Percentiles rank a stretch among this genome's conserved stretches.
Evolutionary conservation across 1,284 basidiomycete species (phyloP).

Genomic region (Microbotryum intermedium): DNA sequence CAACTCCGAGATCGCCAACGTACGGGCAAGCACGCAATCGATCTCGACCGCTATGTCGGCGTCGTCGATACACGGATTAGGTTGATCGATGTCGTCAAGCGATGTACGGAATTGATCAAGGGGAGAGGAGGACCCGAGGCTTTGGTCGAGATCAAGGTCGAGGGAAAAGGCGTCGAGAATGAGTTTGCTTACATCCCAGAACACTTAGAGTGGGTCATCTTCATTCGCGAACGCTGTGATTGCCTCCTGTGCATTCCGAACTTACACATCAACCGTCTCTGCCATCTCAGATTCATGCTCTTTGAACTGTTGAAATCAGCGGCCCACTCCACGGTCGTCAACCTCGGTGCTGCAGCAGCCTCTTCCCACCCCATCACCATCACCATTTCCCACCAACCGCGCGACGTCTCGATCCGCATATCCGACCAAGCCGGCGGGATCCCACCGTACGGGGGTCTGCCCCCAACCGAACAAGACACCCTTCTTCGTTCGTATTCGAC

Average conservation of each 20-base stretch:
- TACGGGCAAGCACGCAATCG: slow-evolving; percentile 33
- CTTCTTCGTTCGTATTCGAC: slow-evolving; percentile 8
- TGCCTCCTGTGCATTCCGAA: background rate
- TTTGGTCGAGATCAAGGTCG: slow-evolving; percentile 59
- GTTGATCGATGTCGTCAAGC: slow-evolving; percentile 60
- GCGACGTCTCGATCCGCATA: slow-evolving; percentile 67
- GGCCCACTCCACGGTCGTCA: slow-evolving; percentile 21
- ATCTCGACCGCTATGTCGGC: slow-evolving; percentile 48
- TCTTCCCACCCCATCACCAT: slow-evolving; percentile 54
- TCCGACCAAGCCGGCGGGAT: slow-evolving; percentile 58
- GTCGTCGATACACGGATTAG: slow-evolving; percentile 73
- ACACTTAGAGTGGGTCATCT: slow-evolving; percentile 51
- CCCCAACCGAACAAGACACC: slow-evolving; percentile 14
- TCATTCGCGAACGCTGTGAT: too few relatives aligned
- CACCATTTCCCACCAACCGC: slow-evolving; percentile 62
- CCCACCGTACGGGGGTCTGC: slow-evolving; percentile 27
- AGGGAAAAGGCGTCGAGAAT: slow-evolving; percentile 40
- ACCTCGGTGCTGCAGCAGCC: slow-evolving; percentile 20
- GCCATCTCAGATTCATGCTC: slow-evolving; percentile 58
- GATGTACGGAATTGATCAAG: slow-evolving; percentile 53
- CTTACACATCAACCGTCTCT: background rate
- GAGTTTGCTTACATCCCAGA: slow-evolving; percentile 77
- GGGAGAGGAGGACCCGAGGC: slow-evolving; percentile 55
- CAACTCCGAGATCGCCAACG: slow-evolving; percentile 50
- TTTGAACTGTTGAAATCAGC: slow-evolving; percentile 81